Base-by-base conservation (phyloP, 768 basidiomycete species). In the Polyporus arcularius region DNA sequence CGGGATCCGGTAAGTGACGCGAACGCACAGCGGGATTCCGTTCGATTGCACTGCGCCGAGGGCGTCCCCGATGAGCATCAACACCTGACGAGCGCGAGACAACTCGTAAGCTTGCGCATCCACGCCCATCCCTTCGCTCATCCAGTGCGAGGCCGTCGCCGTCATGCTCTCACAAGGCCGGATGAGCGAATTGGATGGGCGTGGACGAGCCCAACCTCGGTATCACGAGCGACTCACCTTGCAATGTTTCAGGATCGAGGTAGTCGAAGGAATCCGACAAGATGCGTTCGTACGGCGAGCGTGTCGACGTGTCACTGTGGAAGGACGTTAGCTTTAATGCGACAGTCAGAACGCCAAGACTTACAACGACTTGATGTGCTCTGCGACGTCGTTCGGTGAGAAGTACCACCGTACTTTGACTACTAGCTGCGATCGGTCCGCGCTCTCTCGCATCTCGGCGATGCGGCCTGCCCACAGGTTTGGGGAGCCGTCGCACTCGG, bases 321-420 rank as follows among this genome's bases (percentile, higher is more conserved):
- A 32, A 32, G 40, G 32, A 14, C n/a, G 12, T 11, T 26, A 26
- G 21, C 21, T 26, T 26, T 26, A 2, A 26, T 26, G 21, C 21
- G 21, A 26, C 21, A 26, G 21, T 26, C 21, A 18, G 35, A 42
- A 9, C 10, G 18, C 12, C 35, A 54, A 9, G 10, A 55, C 65
- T 51, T 32, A 67, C 66, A 67, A 67, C 1, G 46, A 48, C 40
- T 58, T 64, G 40, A 58, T 16, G 10, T 49, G 39, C 5, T 49
- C 43, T 15, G 45, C 26, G 4, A 62, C 32, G 46, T 67, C 66
- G 14, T 57, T 58, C 3, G 55, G 49, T 0, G 66, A 65, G 58
- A 55, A 67, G 41, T 65, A 65, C 66, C 66, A 67, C 1, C 31
- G 40, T 1, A 67, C 50, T 30, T 59, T 60, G 16, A 60, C 61